A percentile compares a stretch with the other conserved stretches of the same genome.
These are phyloP conservation scores for Amaranthus palmeri DNA, from an alignment of 148 eudicot species.

Conservation along the genomic window DNA sequence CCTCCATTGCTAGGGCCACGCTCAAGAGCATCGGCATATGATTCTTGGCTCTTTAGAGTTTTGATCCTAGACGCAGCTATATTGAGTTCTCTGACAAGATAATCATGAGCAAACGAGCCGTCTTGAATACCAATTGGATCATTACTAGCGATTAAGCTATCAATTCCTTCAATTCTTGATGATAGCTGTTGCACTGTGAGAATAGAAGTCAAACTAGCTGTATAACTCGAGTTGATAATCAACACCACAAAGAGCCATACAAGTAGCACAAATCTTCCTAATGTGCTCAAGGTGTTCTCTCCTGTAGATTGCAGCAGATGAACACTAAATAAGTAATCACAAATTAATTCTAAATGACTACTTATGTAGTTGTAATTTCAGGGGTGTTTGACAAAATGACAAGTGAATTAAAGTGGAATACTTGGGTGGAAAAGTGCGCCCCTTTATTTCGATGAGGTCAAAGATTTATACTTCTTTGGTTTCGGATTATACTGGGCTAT, in stretches of 20 bases:
- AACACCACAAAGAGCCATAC: slow-evolving; percentile 83
- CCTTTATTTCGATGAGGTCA: too few species aligned
- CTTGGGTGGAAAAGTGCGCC: too few species aligned
- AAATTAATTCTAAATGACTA: background rate
- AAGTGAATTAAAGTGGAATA: too few species aligned
- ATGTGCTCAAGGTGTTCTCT: slow-evolving; percentile 69
- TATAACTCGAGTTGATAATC: slow-evolving; percentile 83
- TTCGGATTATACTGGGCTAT: too few species aligned
- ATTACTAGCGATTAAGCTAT: slow-evolving; percentile 53
- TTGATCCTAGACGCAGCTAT: slow-evolving; percentile 52
- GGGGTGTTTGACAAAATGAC: too few species aligned
- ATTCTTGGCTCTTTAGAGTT: slow-evolving; percentile 36
- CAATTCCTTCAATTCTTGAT: slow-evolving; percentile 63
- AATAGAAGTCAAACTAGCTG: slow-evolving; percentile 90
- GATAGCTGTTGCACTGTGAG: slow-evolving; percentile 77
- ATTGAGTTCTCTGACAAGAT: slow-evolving; percentile 52
- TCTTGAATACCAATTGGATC: slow-evolving; percentile 80
- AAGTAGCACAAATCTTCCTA: slow-evolving; percentile 67
- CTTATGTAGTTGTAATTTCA: background rate
- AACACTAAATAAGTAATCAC: background rate
- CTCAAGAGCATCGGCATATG: slow-evolving; percentile 41
- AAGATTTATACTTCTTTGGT: too few species aligned
- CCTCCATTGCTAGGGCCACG: slow-evolving; percentile 71
- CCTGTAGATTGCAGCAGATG: slow-evolving; percentile 33
- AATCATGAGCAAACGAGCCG: slow-evolving; percentile 75